phyloP scores from a whole-genome alignment of 192 early-diverging fungal species.

The Globomyces pollinis-pini region DNA sequence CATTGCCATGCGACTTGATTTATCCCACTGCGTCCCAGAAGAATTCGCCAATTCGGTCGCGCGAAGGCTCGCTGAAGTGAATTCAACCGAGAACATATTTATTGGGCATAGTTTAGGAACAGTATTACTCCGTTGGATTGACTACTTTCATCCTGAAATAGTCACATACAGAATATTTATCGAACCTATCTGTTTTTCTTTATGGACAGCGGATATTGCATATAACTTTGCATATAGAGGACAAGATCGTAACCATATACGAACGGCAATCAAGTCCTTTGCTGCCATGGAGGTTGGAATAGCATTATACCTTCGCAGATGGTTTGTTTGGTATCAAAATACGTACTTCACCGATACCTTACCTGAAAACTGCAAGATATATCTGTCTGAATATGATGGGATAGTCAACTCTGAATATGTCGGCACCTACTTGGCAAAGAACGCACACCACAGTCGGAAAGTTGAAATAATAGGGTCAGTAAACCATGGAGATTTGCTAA shows the following conservation, averaged over 20 bases:
- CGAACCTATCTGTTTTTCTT: slow-evolving; percentile 6
- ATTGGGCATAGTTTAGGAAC: slow-evolving; percentile 61
- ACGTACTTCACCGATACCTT: slow-evolving; percentile 1
- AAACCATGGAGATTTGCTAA: no score
- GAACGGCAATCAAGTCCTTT: no score
- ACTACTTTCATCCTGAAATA: background rate
- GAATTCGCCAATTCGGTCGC: slow-evolving; percentile 34
- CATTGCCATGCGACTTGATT: slow-evolving; percentile 31
- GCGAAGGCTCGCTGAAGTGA: slow-evolving; percentile 32
- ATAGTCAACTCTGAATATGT: slow-evolving; percentile 2
- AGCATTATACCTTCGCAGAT: background rate
- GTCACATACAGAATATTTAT: background rate
- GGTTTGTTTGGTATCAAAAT: slow-evolving; percentile 12
- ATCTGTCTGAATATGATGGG: slow-evolving; percentile 7
- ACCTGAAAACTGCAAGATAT: background rate
- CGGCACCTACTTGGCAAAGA: background rate
- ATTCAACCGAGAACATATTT: slow-evolving; percentile 41
- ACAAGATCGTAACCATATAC: no score
- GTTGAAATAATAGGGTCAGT: no score
- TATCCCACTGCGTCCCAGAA: slow-evolving; percentile 14
- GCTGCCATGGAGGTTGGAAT: slow-evolving; percentile 5
- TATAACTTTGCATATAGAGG: slow-evolving; percentile 7
- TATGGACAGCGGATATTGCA: background rate
- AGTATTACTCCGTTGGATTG: slow-evolving; percentile 48
- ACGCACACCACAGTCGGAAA: no score